Conservation (phyloP, 495 filamentous ascomycete species). For the Neurospora sp. region DNA sequence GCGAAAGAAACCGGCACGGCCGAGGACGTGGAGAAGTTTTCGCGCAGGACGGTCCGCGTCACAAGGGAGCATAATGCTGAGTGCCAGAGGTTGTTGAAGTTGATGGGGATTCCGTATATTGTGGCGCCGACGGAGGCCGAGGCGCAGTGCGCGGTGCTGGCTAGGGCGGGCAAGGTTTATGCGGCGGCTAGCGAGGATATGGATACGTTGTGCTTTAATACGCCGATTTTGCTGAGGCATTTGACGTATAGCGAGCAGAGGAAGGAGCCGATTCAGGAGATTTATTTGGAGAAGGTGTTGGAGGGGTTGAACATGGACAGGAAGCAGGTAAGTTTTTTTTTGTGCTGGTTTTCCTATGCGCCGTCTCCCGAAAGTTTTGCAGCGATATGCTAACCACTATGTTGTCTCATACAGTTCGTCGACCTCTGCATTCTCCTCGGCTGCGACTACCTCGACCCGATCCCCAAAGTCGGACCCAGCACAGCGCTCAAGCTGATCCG, state of each 20-base stretch:
- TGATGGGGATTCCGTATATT: conserved; percentile 96
- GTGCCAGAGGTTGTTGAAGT: conserved; percentile 76
- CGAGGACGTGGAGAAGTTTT: conserved; percentile 97
- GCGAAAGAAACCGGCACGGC: conserved; percentile 96
- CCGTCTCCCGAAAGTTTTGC: not conserved
- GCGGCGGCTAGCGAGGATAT: conserved; percentile 97
- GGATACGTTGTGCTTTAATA: conserved; percentile 94
- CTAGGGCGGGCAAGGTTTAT: conserved; percentile 88
- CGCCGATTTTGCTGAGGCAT: conserved; percentile 83
- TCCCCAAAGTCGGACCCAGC: conserved; percentile 83
- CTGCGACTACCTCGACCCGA: conserved; percentile 94
- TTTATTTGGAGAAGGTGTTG: conserved; percentile 73
- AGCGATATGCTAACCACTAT: not conserved
- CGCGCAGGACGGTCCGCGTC: conserved; percentile 86
- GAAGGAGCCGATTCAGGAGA: conserved; percentile 96
- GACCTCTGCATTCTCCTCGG: conserved; percentile 97
- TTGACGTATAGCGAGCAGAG: conserved; percentile 94
- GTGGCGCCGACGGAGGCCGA: conserved; percentile 94
- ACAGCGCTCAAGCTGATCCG: conserved; percentile 90
- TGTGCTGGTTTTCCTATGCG: not conserved
- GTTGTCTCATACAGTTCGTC: conserved; percentile 55
- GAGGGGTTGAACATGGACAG: conserved; percentile 80
- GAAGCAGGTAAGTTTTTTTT: conserved; percentile 50
- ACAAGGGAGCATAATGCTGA: conserved; percentile 93
- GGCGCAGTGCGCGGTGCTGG: conserved; percentile 88